Percentiles rank a stretch among this genome's conserved stretches.
These are phyloP conservation scores for Tardiomyces blankii DNA, from an alignment of 1,139 yeast genomes.

Conservation along the genomic window DNA sequence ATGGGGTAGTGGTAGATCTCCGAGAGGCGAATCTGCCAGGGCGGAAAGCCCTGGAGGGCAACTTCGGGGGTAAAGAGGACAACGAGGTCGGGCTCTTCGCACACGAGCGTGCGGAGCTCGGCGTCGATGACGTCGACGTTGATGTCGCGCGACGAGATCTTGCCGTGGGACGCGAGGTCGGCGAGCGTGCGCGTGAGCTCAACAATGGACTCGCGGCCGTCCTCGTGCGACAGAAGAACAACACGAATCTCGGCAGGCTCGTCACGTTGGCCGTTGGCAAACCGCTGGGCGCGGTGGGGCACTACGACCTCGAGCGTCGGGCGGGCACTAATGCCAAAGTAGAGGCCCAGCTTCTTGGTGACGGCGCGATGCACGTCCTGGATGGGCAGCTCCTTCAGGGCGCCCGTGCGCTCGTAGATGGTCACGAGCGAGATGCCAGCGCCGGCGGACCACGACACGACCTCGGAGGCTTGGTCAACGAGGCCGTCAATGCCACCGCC, in stretches of 20 bases:
- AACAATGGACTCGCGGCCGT: constrained; percentile 84
- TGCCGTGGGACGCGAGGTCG: constrained; percentile 53
- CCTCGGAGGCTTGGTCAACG: constrained; percentile 62
- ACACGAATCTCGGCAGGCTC: constrained; percentile 44
- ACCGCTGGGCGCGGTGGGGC: constrained; percentile 21
- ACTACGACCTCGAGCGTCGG: constrained; percentile 44
- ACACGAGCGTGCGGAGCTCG: constrained; percentile 66
- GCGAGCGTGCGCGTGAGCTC: constrained; percentile 83
- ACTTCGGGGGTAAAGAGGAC: constrained; percentile 75
- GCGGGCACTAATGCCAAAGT: constrained; percentile 61
- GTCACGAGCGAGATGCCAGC: constrained; percentile 67
- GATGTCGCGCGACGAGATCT: constrained; percentile 55
- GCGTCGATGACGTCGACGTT: constrained; percentile 64
- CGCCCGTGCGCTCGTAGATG: constrained; percentile 74
- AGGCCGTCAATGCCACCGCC: constrained; percentile 89
- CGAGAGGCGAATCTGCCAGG: constrained; percentile 89
- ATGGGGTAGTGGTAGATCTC: constrained; percentile 91
- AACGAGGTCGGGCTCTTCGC: constrained; percentile 83
- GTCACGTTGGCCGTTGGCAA: neutral
- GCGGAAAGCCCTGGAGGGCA: constrained; percentile 91
- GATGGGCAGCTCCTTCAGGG: constrained; percentile 35
- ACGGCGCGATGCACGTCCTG: constrained; percentile 51
- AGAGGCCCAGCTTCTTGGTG: constrained; percentile 48
- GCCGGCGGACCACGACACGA: constrained; percentile 79
- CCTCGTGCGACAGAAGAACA: constrained; percentile 57